Evolutionary conservation across 805 yeast species (phyloP).

Genomic region (Kazachstania africana): DNA sequence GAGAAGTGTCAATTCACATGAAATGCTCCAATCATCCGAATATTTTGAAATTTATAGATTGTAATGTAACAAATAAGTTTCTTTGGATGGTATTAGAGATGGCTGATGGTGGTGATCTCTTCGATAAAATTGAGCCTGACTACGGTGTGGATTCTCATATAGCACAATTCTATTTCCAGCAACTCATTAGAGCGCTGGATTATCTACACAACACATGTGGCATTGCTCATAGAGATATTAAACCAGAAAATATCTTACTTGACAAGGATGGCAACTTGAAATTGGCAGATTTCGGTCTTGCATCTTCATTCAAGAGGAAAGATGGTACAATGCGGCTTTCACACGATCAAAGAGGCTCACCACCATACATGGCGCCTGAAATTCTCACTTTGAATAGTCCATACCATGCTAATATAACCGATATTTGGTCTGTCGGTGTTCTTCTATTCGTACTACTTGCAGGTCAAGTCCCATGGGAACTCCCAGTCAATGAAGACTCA

Average conservation of each 20-base stretch:
- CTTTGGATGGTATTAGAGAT: slow-evolving; percentile 57
- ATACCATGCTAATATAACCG: slow-evolving; percentile 48
- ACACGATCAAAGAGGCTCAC: slow-evolving; percentile 53
- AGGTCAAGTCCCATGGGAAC: slow-evolving; percentile 67
- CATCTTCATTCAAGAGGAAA: slow-evolving; percentile 43
- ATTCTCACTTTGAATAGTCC: slow-evolving; percentile 29
- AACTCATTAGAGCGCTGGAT: slow-evolving; percentile 47
- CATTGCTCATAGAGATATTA: slow-evolving; percentile 61
- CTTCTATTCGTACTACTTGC: slow-evolving; percentile 49
- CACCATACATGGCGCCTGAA: slow-evolving; percentile 76
- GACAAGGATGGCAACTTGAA: slow-evolving; percentile 56
- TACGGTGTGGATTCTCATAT: slow-evolving; percentile 54
- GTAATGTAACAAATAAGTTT: slow-evolving; percentile 45
- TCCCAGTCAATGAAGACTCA: slow-evolving; percentile 41
- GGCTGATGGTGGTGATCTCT: slow-evolving; percentile 66
- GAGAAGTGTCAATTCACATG: slow-evolving; percentile 50
- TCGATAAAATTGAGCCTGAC: slow-evolving; percentile 72
- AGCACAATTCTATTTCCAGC: slow-evolving; percentile 59
- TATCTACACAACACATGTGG: slow-evolving; percentile 54
- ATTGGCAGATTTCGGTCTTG: slow-evolving; percentile 69
- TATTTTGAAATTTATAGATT: slow-evolving; percentile 41
- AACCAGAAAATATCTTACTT: slow-evolving; percentile 62
- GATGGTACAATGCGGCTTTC: slow-evolving; percentile 38
- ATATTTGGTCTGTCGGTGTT: slow-evolving; percentile 62
- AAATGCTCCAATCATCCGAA: slow-evolving; percentile 49